These are phyloP conservation scores for Agroathelia rolfsii DNA, from an alignment of 1,284 basidiomycete species.

Conservation along the genomic window DNA sequence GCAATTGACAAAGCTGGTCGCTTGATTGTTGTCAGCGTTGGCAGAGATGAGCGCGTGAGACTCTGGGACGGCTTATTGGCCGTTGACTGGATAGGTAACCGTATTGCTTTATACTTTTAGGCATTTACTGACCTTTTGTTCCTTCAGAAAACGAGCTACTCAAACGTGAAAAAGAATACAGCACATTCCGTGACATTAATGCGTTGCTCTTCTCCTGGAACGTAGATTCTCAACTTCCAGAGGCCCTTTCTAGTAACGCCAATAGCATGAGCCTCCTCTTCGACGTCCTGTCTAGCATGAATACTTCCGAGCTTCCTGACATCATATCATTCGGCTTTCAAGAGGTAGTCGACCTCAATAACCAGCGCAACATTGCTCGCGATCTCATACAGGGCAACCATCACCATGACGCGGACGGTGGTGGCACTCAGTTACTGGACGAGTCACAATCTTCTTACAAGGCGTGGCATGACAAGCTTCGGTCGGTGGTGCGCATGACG, in stretches of 20 bases:
- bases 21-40: slow-evolving; percentile 70
- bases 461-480: slow-evolving; percentile 80
- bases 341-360: slow-evolving; percentile 91
- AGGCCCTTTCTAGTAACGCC: slow-evolving; percentile 48
- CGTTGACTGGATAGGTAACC: slow-evolving; percentile 78
- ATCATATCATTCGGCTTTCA: slow-evolving; percentile 93
- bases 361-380: slow-evolving; percentile 80
- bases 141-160: slow-evolving; percentile 60
- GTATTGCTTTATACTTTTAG: slow-evolving; percentile 2
- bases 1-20: slow-evolving; percentile 56
- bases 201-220: slow-evolving; percentile 92
- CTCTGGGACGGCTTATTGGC: slow-evolving; percentile 90
- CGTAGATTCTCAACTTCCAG: slow-evolving; percentile 80
- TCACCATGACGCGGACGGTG: slow-evolving; percentile 19
- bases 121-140: slow-evolving; percentile 2
- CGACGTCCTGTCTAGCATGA: slow-evolving; percentile 59
- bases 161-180: slow-evolving; percentile 70
- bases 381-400: slow-evolving; percentile 61
- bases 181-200: slow-evolving; percentile 69
- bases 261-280: slow-evolving; percentile 69
- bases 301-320: slow-evolving; percentile 76
- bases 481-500: slow-evolving; percentile 57
- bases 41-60: slow-evolving; percentile 65
- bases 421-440: slow-evolving; percentile 42
- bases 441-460: slow-evolving; percentile 80